Evolutionary conservation across 352 stramenopile genomes (phyloP).

Genomic region (Globisporangium lucens): DNA sequence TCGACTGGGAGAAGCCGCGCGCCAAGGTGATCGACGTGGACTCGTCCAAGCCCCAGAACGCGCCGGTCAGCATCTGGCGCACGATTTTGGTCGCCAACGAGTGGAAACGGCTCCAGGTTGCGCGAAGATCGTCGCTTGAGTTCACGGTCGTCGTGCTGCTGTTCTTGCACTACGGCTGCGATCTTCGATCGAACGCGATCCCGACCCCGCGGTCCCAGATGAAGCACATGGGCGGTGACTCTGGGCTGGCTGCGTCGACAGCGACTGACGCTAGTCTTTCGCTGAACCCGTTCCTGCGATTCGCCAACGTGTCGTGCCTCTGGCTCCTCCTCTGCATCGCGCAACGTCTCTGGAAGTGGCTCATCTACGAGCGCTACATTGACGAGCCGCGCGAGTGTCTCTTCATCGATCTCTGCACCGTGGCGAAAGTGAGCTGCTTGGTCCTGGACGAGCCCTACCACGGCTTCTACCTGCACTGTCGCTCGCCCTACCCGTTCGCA

Average conservation of each 20-base stretch:
- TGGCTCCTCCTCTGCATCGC: conserved; percentile 70
- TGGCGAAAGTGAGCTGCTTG: conserved; percentile 92
- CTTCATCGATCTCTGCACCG: conserved; percentile 94
- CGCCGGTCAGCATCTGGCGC: conserved; percentile 90
- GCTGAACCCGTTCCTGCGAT: conserved; percentile 87
- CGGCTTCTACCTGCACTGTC: conserved; percentile 94
- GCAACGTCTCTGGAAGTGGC: conserved; percentile 88
- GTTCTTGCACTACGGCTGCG: conserved; percentile 86
- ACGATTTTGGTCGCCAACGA: conserved; percentile 94
- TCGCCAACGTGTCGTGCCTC: conserved; percentile 85
- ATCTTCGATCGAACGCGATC: conserved; percentile 44
- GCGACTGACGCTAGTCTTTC: conserved; percentile 31
- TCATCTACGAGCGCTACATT: conserved; percentile 83
- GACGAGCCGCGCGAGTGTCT: conserved; percentile 61
- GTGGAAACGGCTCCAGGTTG: conserved; percentile 90
- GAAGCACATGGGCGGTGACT: conserved; percentile 39
- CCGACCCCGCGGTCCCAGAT: conserved; percentile 57
- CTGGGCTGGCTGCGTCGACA: conserved; percentile 21
- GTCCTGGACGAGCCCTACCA: conserved; percentile 92
- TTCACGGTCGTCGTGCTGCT: conserved; percentile 84
- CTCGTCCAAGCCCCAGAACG: conserved; percentile 35
- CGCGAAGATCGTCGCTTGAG: conserved; percentile 68
- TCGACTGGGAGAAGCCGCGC: conserved; percentile 93
- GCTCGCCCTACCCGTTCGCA: conserved; percentile 90
- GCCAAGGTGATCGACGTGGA: conserved; percentile 63